A percentile compares a stretch with the other conserved stretches of the same genome.
These are phyloP conservation scores for Botryotinia globosa DNA, from an alignment of 2,329 filamentous ascomycete genomes.

Conservation along the genomic window DNA sequence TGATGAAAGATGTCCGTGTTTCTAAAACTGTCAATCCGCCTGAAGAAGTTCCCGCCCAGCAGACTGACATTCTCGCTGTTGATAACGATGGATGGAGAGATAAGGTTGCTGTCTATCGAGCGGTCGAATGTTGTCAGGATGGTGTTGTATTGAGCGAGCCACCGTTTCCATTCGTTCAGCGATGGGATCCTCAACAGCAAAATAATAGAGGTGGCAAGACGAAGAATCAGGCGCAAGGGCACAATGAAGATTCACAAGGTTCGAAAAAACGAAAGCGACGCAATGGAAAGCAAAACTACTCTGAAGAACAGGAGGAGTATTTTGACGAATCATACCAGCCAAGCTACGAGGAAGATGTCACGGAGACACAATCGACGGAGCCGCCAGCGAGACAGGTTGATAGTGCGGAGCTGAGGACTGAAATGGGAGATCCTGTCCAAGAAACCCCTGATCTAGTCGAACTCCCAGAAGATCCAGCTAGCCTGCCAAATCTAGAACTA, in stretches of 20 bases:
- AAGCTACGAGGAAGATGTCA: conserved; percentile 37
- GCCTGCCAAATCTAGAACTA: conserved; percentile 50
- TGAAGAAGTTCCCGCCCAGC: conserved; percentile 23
- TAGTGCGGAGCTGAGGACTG: conserved; percentile 32
- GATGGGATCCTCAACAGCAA: conserved; percentile 79
- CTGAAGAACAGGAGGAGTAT: conserved; percentile 43
- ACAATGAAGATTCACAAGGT: conserved; percentile 40
- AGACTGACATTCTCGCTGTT: conserved; percentile 41
- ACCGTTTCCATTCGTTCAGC: conserved; percentile 84
- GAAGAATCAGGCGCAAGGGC: conserved; percentile 48
- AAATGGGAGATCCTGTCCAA: conserved; percentile 29
- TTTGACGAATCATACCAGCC: conserved; percentile 38
- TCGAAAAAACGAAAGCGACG: conserved; percentile 52
- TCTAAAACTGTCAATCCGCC: conserved; percentile 36
- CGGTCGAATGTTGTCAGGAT: conserved; percentile 80
- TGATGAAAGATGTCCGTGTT: conserved; percentile 54
- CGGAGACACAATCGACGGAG: conserved; percentile 30
- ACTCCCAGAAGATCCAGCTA: conserved; percentile 55
- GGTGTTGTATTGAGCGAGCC: conserved; percentile 68
- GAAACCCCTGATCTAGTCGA: conserved; percentile 58
- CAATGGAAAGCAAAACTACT: conserved; percentile 43
- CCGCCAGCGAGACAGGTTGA: conserved; percentile 21
- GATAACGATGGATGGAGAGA: conserved; percentile 67
- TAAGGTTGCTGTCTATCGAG: conserved; percentile 67
- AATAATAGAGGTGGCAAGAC: conserved; percentile 46